Conservation (phyloP, 495 filamentous ascomycete species). For the Tuber melanosporum region DNA sequence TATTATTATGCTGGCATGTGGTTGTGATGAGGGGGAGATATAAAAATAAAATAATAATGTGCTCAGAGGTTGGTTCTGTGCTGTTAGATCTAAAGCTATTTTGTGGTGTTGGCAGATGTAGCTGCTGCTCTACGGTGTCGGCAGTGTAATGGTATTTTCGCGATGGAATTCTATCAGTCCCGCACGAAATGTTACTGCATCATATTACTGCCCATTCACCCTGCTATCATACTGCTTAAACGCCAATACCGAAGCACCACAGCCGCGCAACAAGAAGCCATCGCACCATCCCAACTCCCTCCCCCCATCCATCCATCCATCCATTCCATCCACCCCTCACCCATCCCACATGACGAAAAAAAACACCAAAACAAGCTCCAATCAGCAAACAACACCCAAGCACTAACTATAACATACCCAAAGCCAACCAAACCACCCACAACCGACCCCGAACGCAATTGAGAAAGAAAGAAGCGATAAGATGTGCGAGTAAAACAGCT, state of each 20-base stretch:
- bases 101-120: background rate
- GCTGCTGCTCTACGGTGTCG: too few relatives aligned
- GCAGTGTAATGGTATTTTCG: background rate
- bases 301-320: too few relatives aligned
- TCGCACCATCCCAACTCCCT: background rate
- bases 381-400: background rate
- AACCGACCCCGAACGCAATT: background rate
- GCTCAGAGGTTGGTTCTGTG: background rate
- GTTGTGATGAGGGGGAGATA: background rate
- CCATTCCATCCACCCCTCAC: background rate
- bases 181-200: background rate
- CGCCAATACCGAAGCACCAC: background rate
- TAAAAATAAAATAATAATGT: background rate
- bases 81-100: background rate
- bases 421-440: background rate
- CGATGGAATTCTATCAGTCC: background rate
- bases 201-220: too few relatives aligned
- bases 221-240: background rate
- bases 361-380: background rate
- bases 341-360: background rate
- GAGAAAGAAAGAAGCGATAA: too few relatives aligned
- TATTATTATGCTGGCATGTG: constrained; percentile 3
- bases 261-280: background rate
- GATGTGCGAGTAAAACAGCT: too few relatives aligned
- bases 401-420: background rate